Evolutionary conservation across 2,329 filamentous ascomycete species (phyloP), one percentile per base, ranked within the genome.

Genomic region (Microcyclospora pomicola): DNA sequence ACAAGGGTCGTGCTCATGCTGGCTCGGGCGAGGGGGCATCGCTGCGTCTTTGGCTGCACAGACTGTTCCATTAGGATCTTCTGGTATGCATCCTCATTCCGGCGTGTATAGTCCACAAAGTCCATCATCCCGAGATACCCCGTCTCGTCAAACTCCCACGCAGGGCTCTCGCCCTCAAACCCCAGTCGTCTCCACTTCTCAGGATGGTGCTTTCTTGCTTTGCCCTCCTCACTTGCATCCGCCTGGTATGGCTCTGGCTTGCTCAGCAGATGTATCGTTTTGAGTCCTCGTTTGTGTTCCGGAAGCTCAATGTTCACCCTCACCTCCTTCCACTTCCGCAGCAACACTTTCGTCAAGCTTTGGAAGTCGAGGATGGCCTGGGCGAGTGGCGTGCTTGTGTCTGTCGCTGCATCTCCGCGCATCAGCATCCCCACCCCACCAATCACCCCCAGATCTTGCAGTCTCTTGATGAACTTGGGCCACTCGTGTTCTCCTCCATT

Each of bases 121-220:
- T 98, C 91, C 87, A 98, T 96, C 75, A 98, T 84, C 19, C 91
- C 91, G 38, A 98, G 62, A 56, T 87, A 96, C 0, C 91, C 91
- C 19, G 82, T 81, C 30, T 75, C 68, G 14, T 85, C 78, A 54
- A 98, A 96, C 50, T 98, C 91, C 50, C 72, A 71, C 0, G 79
- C 79, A 3, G 91, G 91, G 48, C 75, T 87, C 60, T 98, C 91
- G 0, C 82, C 80, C 59, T 91, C 82, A 52, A 98, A 98, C 2
- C 91, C 91, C 31, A 98, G 60, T 38, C 87, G 72, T 50, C 86
- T 73, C 91, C 91, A 98, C 58, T 95, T 95, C 53, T 92, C 80
- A 0, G 86, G 82, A 51, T 85, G 83, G 50, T 92, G 84, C 51
- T 73, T 75, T 52, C 74, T 73, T 16, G 34, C 34, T 35, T 59